phyloP scores from a whole-genome alignment of 352 stramenopile species.

The Phytophthora syringae region DNA sequence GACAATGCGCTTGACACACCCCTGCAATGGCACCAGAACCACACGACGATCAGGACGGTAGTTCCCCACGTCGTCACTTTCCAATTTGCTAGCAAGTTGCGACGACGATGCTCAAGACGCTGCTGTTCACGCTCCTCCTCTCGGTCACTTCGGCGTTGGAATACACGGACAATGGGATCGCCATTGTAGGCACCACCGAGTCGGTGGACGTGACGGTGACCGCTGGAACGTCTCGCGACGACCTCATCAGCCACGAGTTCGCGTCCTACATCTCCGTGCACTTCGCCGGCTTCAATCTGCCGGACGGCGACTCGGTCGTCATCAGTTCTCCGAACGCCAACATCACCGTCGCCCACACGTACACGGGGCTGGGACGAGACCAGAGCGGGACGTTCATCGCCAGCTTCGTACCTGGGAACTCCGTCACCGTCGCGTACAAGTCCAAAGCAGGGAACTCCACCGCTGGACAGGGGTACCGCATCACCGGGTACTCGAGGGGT shows the following conservation, averaged over 20 bases:
- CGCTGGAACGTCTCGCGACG: conserved; percentile 31
- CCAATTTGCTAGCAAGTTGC: conserved; percentile 32
- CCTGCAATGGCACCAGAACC: conserved; percentile 13
- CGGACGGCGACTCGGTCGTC: conserved; percentile 54
- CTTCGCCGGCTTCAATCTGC: conserved; percentile 61
- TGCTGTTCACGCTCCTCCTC: too few relatives aligned
- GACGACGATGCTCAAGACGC: too few relatives aligned
- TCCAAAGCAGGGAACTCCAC: conserved; percentile 12
- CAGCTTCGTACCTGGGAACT: conserved; percentile 48
- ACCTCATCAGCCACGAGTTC: conserved; percentile 51
- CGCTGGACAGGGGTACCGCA: conserved; percentile 38
- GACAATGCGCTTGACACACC: conserved; percentile 5
- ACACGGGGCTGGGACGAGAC: conserved; percentile 48
- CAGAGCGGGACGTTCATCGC: conserved; percentile 49
- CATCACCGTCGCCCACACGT: conserved; percentile 30
- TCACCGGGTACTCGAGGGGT: conserved; percentile 55
- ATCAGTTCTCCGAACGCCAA: conserved; percentile 45
- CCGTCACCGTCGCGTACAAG: conserved; percentile 56
- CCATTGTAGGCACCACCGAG: conserved; percentile 47
- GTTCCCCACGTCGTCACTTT: conserved; percentile 20
- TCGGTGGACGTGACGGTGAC: conserved; percentile 34
- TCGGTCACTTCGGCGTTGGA: conserved; percentile 15
- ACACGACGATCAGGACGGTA: background rate
- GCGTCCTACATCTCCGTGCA: conserved; percentile 64
- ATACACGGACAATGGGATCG: conserved; percentile 43